These are phyloP conservation scores for Lachancea fermentati DNA, from an alignment of 805 yeast species.

Conservation along the genomic window DNA sequence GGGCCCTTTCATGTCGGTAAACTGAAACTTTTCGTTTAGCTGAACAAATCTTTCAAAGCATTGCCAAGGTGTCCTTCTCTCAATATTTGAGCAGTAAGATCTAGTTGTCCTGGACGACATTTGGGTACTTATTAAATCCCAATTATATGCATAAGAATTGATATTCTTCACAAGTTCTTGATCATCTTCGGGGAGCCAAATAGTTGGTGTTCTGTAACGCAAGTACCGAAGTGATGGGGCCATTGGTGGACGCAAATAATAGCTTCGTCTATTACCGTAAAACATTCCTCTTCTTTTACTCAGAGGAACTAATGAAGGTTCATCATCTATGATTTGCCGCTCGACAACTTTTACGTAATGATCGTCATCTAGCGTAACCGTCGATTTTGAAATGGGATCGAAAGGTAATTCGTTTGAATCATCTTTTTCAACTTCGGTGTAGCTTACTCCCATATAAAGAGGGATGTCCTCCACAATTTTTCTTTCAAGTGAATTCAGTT, in stretches of 20 bases:
- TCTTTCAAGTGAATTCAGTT: conserved; percentile 31
- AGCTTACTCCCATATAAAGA: conserved; percentile 22
- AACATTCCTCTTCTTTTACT: conserved; percentile 41
- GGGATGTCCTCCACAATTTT: conserved; percentile 33
- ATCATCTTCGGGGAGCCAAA: conserved; percentile 96
- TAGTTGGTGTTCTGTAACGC: conserved; percentile 82
- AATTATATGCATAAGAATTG: conserved; percentile 82
- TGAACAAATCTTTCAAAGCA: conserved; percentile 96
- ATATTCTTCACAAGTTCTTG: conserved; percentile 71
- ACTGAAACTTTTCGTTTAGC: conserved; percentile 80
- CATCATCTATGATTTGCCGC: conserved; percentile 42
- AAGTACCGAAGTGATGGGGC: conserved; percentile 83
- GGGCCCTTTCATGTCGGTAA: conserved; percentile 81
- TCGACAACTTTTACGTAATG: conserved; percentile 52
- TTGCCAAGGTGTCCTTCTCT: conserved; percentile 97
- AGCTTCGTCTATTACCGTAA: conserved; percentile 47
- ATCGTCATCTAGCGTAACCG: conserved; percentile 60
- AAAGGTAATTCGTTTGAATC: conserved; percentile 31
- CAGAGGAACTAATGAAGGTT: conserved; percentile 31
- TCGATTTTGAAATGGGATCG: conserved; percentile 60
- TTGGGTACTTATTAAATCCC: conserved; percentile 87
- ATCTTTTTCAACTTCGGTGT: conserved; percentile 22
- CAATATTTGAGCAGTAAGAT: conserved; percentile 79
- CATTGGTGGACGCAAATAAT: conserved; percentile 74
- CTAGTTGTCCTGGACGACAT: conserved; percentile 60